phyloP scores from a whole-genome alignment of 1,284 basidiomycete species.

The Omphalotus olearius region DNA sequence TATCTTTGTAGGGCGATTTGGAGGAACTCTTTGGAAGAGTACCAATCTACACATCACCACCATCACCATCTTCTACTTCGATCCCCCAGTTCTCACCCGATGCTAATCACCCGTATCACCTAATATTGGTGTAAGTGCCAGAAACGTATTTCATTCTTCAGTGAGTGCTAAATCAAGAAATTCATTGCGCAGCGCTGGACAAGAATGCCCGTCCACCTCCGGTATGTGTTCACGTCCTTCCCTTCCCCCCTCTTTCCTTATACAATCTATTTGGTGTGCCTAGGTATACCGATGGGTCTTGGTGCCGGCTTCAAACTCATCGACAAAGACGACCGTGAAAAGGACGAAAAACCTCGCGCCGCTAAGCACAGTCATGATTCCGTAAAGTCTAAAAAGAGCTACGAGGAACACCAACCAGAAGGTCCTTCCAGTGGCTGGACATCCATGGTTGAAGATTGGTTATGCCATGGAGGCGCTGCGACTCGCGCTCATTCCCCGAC shows the following conservation, averaged over 20 bases:
- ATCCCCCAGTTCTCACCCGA: constrained; percentile 52
- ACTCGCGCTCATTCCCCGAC: constrained; percentile 25
- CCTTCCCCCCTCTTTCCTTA: constrained; percentile 1
- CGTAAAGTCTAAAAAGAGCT: constrained; percentile 25
- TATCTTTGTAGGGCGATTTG: constrained; percentile 53
- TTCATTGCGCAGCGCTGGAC: constrained; percentile 73
- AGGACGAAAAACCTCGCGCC: constrained; percentile 29
- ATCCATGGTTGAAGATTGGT: constrained; percentile 67
- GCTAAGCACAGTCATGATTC: constrained; percentile 33
- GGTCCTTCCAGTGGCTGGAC: constrained; percentile 59
- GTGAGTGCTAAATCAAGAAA: constrained; percentile 1
- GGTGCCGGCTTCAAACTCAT: constrained; percentile 70
- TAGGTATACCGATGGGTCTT: constrained; percentile 71
- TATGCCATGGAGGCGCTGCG: constrained; percentile 44
- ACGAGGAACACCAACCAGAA: constrained; percentile 27
- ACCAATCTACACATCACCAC: constrained; percentile 40
- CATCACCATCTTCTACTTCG: constrained; percentile 21
- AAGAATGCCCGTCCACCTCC: constrained; percentile 75
- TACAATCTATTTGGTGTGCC: background rate
- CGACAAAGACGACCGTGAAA: constrained; percentile 30
- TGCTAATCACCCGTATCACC: constrained; percentile 70
- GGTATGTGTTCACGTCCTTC: constrained; percentile 32
- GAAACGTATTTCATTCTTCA: constrained; percentile 8
- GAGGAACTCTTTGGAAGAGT: constrained; percentile 71
- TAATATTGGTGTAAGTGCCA: constrained; percentile 65